Evolutionary conservation across 140 eudicot species (phyloP), one percentile per base, ranked within the genome.

Genomic region (Senecio squalidus): DNA sequence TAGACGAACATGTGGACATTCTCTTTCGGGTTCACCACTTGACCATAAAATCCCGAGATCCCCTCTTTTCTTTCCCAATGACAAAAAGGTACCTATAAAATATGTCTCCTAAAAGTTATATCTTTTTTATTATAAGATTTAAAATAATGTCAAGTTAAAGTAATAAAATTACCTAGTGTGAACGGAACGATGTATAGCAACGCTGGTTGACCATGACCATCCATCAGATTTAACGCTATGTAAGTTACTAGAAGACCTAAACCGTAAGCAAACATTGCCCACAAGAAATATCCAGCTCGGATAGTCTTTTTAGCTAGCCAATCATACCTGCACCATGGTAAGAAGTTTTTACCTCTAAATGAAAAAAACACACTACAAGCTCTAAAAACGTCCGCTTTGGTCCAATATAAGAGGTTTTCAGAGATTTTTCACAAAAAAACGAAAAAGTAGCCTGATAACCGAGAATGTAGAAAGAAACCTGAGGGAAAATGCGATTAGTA

Each of bases 181-280:
- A 81, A 88, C 1, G 96, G 96, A 55, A 88, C 96, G 4, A 88
- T 88, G 80, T 88, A 88, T 62, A 88, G 90, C 79, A 88, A 58
- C 9, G 94, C 94, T 0, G 96, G 96, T 58, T 88, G 96, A 65
- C 96, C 96, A 72, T 84, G 94, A 29, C 96, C 96, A 71, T 88
- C 96, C 96, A 88, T 88, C 70, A 88, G 63, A 77, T 88, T 88
- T 66, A 88, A 51, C 30, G 96, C 94, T 25, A 88, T 74, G 22
- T 84, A 88, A 3, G 96, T 88, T 47, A 88, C 41, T 52, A 88
- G 94, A 45, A 88, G 96, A 76, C 96, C 94, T 88, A 84, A 60
- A 33, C 96, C 96, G 52, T 88, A 88, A 48, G 96, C 96, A 67
- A 70, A 33, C 85, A 88, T 84, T 58, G 94, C 83, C 94, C 94